Evolutionary conservation across 495 filamentous ascomycete species (phyloP).

Genomic region (Talaromyces thailandensis): DNA sequence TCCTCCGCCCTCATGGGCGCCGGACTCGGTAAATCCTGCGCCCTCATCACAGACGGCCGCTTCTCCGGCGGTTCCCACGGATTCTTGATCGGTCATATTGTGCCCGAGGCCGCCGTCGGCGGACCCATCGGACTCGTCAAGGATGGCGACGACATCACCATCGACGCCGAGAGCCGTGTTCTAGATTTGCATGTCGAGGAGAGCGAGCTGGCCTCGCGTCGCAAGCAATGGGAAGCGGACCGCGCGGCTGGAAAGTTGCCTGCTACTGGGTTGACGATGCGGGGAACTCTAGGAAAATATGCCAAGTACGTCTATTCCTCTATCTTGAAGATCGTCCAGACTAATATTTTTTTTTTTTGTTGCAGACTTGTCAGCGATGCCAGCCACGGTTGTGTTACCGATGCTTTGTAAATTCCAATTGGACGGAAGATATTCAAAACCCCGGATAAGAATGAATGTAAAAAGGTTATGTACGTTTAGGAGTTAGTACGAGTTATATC

Average conservation of each 20-base stretch:
- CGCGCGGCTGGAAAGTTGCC: slow-evolving; percentile 26
- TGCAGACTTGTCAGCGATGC: slow-evolving; percentile 51
- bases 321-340: background rate
- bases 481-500: background rate
- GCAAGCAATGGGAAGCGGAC: slow-evolving; percentile 47
- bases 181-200: slow-evolving; percentile 43
- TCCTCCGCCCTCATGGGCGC: slow-evolving; percentile 89
- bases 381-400: slow-evolving; percentile 52
- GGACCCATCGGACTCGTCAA: slow-evolving; percentile 47
- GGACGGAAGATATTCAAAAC: background rate
- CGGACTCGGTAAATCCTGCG: slow-evolving; percentile 59
- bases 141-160: slow-evolving; percentile 47
- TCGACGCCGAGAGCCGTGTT: slow-evolving; percentile 42
- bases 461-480: background rate
- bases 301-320: slow-evolving; percentile 29
- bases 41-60: slow-evolving; percentile 38
- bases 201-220: slow-evolving; percentile 54
- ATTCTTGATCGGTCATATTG: slow-evolving; percentile 47
- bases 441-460: background rate
- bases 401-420: slow-evolving; percentile 16
- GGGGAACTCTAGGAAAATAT: slow-evolving; percentile 91
- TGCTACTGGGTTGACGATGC: slow-evolving; percentile 37
- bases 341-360: background rate
- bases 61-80: slow-evolving; percentile 43
- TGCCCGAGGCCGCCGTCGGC: slow-evolving; percentile 48